Evolutionary conservation across 2,329 filamentous ascomycete genomes (phyloP), one percentile per base, ranked within the genome.

Genomic region (Stachybotrys elegans): DNA sequence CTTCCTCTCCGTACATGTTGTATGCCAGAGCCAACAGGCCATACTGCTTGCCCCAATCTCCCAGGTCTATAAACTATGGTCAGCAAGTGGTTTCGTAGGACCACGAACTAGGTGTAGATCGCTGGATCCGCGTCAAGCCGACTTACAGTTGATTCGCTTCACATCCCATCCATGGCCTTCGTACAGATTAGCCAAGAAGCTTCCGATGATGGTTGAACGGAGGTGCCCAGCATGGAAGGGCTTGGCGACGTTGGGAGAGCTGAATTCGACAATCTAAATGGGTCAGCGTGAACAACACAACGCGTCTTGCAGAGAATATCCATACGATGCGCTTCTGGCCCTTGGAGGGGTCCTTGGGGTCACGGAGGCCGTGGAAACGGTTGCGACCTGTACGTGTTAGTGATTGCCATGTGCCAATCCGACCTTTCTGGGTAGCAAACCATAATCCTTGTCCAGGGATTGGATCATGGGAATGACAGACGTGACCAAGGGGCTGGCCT

Each of bases 221-320:
- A 90, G 70, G 63, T 91, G 86, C 12, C 85, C 84, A 31, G 85
- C 86, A 59, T 89, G 85, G 70, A 90, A 90, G 20, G 85, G 87
- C 67, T 92, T 92, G 37, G 88, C 88, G 47, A 93, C 90, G 62
- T 93, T 93, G 41, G 88, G 88, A 7, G 85, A 90, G 7, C 84
- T 89, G 65, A 92, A 93, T 58, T 93, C 88, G 55, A 93, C 78
- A 42, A 93, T 78, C 58, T 58, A 32, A 34, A 6, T 16, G 16
- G 21, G 32, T 29, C 12, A 37, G 11, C n/a, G n/a, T 46, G 14
- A 21, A 20, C n/a, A 9, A 13, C 19, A 22, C 3, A 11, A 12
- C 9, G 12, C n/a, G 8, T 16, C 40, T 44, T 48, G 55, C 54
- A 32, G 35, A 17, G 7, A 9, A 9, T 2, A 16, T 22, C 21